Percentiles rank a stretch among this genome's conserved stretches.
phyloP scores from a whole-genome alignment of 2,329 filamentous ascomycete genomes.

The Metarhizium brunneum region DNA sequence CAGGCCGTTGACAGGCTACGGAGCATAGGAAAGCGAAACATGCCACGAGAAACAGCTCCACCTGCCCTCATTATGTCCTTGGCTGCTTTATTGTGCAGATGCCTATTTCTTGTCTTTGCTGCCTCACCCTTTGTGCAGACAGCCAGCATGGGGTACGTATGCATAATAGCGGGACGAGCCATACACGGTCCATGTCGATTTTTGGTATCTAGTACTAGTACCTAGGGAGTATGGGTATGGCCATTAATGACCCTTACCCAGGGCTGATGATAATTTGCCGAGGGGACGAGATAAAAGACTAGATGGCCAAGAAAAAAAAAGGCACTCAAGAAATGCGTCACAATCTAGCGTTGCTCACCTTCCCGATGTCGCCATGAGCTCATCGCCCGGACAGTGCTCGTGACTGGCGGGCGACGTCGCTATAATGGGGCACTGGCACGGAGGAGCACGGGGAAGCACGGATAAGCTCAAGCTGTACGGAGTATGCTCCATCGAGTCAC shows the following conservation, averaged over 20 bases:
- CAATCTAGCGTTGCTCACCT: background rate
- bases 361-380: background rate
- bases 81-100: background rate
- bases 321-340: no score
- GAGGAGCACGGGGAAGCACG: background rate
- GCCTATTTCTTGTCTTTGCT: background rate
- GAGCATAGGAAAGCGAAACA: background rate
- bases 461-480: no score
- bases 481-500: conserved; percentile 4
- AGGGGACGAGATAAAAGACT: background rate
- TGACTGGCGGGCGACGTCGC: background rate
- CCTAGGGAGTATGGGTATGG: no score
- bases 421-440: background rate
- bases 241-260: no score
- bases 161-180: background rate
- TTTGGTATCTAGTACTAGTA: no score
- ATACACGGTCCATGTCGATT: background rate
- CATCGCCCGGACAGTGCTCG: background rate
- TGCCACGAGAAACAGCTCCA: background rate
- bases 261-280: no score
- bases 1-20: background rate
- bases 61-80: background rate
- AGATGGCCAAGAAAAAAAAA: background rate
- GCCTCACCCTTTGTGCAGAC: conserved; percentile 1
- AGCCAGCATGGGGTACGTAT: background rate